Evolutionary conservation across 495 filamentous ascomycete genomes (phyloP).

Genomic region (Choiromyces venosus): DNA sequence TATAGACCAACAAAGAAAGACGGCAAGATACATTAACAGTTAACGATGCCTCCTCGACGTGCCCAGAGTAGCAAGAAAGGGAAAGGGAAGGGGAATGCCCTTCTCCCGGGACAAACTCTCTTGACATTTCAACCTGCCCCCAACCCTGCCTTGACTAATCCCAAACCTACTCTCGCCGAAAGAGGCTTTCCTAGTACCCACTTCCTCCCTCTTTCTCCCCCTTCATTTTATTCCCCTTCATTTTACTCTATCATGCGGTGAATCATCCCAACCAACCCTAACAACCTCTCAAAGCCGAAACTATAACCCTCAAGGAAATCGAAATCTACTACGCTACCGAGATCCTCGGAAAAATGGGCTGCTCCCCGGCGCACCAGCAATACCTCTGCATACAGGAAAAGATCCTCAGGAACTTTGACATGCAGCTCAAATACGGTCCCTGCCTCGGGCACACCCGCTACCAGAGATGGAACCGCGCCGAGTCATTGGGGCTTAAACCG

Average conservation of each 20-base stretch:
- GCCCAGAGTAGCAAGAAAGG: too few species aligned
- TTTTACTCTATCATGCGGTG: too few species aligned
- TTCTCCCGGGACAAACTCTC: background rate
- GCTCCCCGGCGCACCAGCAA: slow-evolving; percentile 62
- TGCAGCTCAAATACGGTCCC: slow-evolving; percentile 81
- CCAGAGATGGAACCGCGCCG: slow-evolving; percentile 82
- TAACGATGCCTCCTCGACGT: background rate
- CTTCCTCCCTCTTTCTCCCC: background rate
- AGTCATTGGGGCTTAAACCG: slow-evolving; percentile 70
- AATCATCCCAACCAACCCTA: background rate
- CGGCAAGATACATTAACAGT: too few species aligned
- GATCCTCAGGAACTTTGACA: slow-evolving; percentile 81
- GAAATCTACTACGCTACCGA: slow-evolving; percentile 16
- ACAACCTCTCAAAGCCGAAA: background rate
- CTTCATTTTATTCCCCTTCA: background rate
- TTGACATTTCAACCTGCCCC: background rate
- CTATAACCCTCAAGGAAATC: background rate
- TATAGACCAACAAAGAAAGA: background rate
- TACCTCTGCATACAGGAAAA: slow-evolving; percentile 70
- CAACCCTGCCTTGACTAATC: background rate
- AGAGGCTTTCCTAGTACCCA: background rate
- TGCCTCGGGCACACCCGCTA: slow-evolving; percentile 77
- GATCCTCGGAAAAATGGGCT: slow-evolving; percentile 4
- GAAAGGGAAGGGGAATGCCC: background rate
- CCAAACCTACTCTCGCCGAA: background rate